Conservation (phyloP, 1,284 basidiomycete species). For the Stereum hirsutum region DNA sequence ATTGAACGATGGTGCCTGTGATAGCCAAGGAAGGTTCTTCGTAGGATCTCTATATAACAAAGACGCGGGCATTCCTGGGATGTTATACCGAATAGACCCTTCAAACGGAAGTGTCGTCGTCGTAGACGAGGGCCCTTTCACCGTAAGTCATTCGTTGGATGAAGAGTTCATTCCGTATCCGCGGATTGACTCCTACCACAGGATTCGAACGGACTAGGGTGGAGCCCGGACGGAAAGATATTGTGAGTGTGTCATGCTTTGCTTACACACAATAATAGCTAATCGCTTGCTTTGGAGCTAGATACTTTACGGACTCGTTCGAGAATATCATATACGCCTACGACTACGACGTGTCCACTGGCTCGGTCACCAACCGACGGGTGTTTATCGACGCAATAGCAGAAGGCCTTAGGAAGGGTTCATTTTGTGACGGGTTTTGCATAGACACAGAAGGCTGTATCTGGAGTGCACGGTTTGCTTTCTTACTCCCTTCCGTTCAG, state of each 20-base stretch:
- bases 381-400: no score
- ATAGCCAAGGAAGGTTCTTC: constrained; percentile 53
- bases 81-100: constrained; percentile 54
- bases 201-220: constrained; percentile 60
- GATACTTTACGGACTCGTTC: constrained; percentile 62
- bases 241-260: constrained; percentile 29
- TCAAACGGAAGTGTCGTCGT: constrained; percentile 31
- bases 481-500: no score
- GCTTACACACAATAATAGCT: background rate
- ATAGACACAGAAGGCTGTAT: no score
- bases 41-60: constrained; percentile 50
- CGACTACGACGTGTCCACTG: no score
- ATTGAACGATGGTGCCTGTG: constrained; percentile 67
- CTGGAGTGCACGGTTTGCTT: no score
- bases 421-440: no score
- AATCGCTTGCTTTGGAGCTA: constrained; percentile 16
- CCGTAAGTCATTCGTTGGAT: constrained; percentile 26
- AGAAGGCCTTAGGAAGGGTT: no score
- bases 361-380: no score
- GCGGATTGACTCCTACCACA: constrained; percentile 13
- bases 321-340: no score
- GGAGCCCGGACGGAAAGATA: constrained; percentile 50
- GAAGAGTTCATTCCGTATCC: constrained; percentile 7
- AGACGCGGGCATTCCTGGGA: constrained; percentile 40
- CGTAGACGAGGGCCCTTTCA: constrained; percentile 58